A percentile compares a stretch with the other conserved stretches of the same genome.
Evolutionary conservation across 2,329 filamentous ascomycete species (phyloP).

Genomic region (Fusarium keratoplasticum): DNA sequence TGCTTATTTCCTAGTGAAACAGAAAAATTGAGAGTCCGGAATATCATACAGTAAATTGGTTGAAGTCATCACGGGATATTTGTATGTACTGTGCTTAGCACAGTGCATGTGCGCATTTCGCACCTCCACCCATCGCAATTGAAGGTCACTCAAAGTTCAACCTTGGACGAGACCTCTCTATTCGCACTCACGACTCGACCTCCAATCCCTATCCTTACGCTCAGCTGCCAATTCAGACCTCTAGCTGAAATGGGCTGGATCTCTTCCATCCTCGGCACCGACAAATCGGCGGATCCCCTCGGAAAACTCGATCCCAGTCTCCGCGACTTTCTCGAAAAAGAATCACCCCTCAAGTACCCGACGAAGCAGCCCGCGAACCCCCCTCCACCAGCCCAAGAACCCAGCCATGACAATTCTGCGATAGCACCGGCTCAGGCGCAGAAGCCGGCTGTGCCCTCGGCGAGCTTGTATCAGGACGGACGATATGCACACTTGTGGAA

Average conservation of each 20-base stretch:
- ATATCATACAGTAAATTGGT: background rate
- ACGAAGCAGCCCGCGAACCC: constrained; percentile 39
- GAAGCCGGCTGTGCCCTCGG: constrained; percentile 55
- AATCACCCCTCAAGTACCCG: constrained; percentile 79
- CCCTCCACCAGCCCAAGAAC: constrained; percentile 14
- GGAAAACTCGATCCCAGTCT: constrained; percentile 84
- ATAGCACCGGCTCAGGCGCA: constrained; percentile 29
- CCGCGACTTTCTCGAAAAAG: constrained; percentile 85
- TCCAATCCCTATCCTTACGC: background rate
- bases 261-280: constrained; percentile 63
- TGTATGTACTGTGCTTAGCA: constrained; percentile 29
- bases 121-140: constrained; percentile 36
- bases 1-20: background rate
- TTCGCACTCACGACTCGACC: constrained; percentile 5
- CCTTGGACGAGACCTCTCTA: constrained; percentile 4
- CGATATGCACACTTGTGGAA: constrained; percentile 90
- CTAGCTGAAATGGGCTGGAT: constrained; percentile 66
- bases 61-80: background rate
- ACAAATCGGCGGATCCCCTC: constrained; percentile 67
- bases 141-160: constrained; percentile 31
- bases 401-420: constrained; percentile 19
- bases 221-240: background rate
- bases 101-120: constrained; percentile 27
- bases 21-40: background rate
- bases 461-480: constrained; percentile 69